Percentiles rank a stretch among this genome's conserved stretches.
These are phyloP conservation scores for Xerocomellus intermedius DNA, from an alignment of 768 basidiomycete genomes.

Conservation along the genomic window DNA sequence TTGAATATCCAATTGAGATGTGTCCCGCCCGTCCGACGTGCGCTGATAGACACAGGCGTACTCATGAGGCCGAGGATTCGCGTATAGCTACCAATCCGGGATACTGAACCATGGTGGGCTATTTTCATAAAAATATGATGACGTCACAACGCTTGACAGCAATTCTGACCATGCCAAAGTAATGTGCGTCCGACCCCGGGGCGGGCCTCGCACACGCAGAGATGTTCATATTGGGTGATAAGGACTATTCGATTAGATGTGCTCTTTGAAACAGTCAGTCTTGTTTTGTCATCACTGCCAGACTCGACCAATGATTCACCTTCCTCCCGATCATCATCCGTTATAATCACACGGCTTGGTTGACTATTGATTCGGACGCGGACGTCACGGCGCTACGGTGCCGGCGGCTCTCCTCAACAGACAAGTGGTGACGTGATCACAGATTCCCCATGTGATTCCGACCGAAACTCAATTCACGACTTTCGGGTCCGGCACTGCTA, in stretches of 20 bases:
- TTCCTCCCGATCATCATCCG: neutral
- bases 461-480: neutral
- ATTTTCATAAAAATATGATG: too few relatives aligned
- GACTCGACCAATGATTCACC: neutral
- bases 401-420: conserved; percentile 6
- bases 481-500: neutral
- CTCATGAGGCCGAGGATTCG: too few relatives aligned
- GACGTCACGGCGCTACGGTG: conserved; percentile 1
- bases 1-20: too few relatives aligned
- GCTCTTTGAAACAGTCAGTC: neutral
- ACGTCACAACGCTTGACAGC: too few relatives aligned
- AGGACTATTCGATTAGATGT: neutral
- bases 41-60: too few relatives aligned
- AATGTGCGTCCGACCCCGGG: too few relatives aligned
- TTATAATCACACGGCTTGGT: conserved; percentile 6
- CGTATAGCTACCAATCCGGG: too few relatives aligned
- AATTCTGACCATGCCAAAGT: too few relatives aligned
- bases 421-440: neutral
- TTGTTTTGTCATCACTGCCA: neutral
- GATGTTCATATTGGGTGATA: neutral
- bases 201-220: too few relatives aligned
- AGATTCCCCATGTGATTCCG: conserved; percentile 5
- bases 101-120: too few relatives aligned
- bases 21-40: too few relatives aligned
- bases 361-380: conserved; percentile 2